phyloP scores from a whole-genome alignment of 2,329 filamentous ascomycete species.

The Annulohypoxylon truncatum region DNA sequence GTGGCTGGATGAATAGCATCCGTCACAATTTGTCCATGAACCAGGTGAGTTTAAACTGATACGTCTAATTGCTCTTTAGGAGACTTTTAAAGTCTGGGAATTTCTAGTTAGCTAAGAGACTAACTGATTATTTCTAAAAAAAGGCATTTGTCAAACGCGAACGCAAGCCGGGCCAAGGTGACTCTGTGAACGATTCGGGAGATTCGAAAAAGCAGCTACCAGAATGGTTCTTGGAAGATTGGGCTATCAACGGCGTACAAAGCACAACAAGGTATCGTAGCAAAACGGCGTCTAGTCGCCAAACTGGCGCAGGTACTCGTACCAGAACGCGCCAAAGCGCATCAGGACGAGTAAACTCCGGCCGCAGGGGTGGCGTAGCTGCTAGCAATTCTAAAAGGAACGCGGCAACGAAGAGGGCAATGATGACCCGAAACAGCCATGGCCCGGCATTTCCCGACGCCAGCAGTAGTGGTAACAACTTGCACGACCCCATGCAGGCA shows the following conservation, averaged over 20 bases:
- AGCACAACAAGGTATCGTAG: constrained; percentile 87
- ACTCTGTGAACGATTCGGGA: constrained; percentile 53
- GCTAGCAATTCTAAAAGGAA: constrained; percentile 44
- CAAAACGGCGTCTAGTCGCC: constrained; percentile 57
- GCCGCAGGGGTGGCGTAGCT: constrained; percentile 46
- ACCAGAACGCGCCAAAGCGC: constrained; percentile 16
- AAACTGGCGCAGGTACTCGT: constrained; percentile 23
- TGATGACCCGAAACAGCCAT: constrained; percentile 22
- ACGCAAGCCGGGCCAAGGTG: constrained; percentile 55
- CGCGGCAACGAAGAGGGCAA: constrained; percentile 32
- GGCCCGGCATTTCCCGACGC: constrained; percentile 9
- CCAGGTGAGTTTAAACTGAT: constrained; percentile 67
- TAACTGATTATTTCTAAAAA: constrained; percentile 15
- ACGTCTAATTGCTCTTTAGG: background rate
- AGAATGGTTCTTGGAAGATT: constrained; percentile 80
- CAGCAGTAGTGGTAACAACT: background rate
- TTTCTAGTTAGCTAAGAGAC: background rate
- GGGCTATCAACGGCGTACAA: constrained; percentile 80
- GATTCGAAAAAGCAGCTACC: constrained; percentile 75
- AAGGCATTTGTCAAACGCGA: constrained; percentile 59
- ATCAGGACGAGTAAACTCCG: constrained; percentile 43
- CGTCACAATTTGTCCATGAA: constrained; percentile 98
- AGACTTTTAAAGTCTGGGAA: background rate
- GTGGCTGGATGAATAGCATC: constrained; percentile 94
- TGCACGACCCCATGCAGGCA: constrained; percentile 21